These are phyloP conservation scores for Aphanomyces invadans DNA, from an alignment of 352 stramenopile genomes.

Conservation along the genomic window DNA sequence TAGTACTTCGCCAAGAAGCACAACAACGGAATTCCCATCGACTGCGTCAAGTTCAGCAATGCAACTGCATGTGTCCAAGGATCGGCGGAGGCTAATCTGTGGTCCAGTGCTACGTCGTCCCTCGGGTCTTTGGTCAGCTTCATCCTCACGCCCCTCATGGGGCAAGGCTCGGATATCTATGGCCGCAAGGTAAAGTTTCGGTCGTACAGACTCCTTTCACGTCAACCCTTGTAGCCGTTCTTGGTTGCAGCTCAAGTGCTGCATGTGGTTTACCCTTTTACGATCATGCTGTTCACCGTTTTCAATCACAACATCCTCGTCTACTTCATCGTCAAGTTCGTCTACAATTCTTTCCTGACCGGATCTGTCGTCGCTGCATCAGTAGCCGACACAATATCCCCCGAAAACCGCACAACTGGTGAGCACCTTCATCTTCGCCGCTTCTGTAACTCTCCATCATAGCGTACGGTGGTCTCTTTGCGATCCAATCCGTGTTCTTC, in stretches of 20 bases:
- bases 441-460: background rate
- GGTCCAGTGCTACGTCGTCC: constrained; percentile 63
- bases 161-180: constrained; percentile 63
- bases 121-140: constrained; percentile 52
- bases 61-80: constrained; percentile 43
- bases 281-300: constrained; percentile 61
- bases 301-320: constrained; percentile 44
- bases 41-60: constrained; percentile 43
- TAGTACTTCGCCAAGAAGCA: constrained; percentile 70
- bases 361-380: constrained; percentile 49
- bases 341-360: constrained; percentile 46
- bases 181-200: constrained; percentile 59
- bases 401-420: constrained; percentile 37
- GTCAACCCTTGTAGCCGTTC: constrained; percentile 39
- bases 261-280: constrained; percentile 52
- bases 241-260: constrained; percentile 55
- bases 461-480: constrained; percentile 54
- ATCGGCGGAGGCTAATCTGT: constrained; percentile 60
- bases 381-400: constrained; percentile 51
- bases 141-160: constrained; percentile 58
- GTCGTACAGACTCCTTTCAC: background rate
- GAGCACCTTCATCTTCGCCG: background rate
- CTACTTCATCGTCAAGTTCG: constrained; percentile 51
- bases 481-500: constrained; percentile 46
- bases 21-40: constrained; percentile 38